These are phyloP conservation scores for Camellia sinensis DNA, from an alignment of 148 eudicot genomes.

Conservation along the genomic window DNA sequence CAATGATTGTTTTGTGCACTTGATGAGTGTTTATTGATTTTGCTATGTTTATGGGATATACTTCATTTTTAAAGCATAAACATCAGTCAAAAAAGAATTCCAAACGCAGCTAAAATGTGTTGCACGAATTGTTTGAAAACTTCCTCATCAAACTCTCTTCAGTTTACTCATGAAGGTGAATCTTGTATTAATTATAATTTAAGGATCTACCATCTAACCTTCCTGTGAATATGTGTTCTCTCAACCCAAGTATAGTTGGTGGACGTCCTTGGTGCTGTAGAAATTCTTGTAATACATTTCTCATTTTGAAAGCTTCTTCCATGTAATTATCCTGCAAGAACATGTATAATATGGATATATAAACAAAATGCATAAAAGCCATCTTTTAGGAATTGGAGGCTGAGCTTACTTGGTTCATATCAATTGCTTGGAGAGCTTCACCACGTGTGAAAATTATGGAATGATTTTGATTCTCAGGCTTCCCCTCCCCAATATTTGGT, in stretches of 20 bases:
- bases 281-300: slow-evolving; percentile 93
- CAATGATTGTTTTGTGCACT: background rate
- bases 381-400: slow-evolving; percentile 2
- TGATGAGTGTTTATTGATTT: background rate
- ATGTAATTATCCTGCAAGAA: slow-evolving; percentile 79
- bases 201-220: slow-evolving; percentile 48
- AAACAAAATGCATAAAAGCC: background rate
- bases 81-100: background rate
- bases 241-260: slow-evolving; percentile 88
- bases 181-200: background rate
- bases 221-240: slow-evolving; percentile 98
- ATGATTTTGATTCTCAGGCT: slow-evolving; percentile 98
- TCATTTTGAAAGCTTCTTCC: slow-evolving; percentile 93
- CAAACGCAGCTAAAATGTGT: background rate
- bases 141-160: background rate
- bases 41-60: background rate
- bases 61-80: background rate
- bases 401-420: slow-evolving; percentile 89
- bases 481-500: slow-evolving; percentile 97
- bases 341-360: background rate
- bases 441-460: slow-evolving; percentile 97
- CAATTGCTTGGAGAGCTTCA: slow-evolving; percentile 97
- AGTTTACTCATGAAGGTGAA: background rate
- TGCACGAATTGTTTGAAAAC: background rate
- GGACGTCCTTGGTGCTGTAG: slow-evolving; percentile 40